Evolutionary conservation across 257 asterid genomes (phyloP).

Genomic region (Solanum ossicruentum): DNA sequence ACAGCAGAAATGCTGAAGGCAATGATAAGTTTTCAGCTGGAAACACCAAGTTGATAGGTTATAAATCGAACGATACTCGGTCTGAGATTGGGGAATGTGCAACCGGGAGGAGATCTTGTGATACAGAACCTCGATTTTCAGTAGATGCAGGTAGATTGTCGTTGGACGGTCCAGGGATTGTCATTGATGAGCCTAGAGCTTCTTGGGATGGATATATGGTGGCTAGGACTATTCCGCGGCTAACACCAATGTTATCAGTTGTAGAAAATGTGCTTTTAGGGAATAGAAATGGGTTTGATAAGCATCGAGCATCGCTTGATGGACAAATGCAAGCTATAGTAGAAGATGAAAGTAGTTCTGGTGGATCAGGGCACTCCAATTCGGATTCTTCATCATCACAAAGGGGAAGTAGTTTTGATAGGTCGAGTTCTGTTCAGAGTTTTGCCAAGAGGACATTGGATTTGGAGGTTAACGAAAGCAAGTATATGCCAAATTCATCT

Average conservation of each 20-base stretch:
- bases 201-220: slow-evolving; percentile 98
- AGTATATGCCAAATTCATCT: slow-evolving; percentile 16
- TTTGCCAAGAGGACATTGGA: slow-evolving; percentile 44
- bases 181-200: slow-evolving; percentile 86
- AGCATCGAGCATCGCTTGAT: slow-evolving; percentile 54
- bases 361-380: slow-evolving; percentile 63
- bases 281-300: slow-evolving; percentile 31
- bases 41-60: neutral
- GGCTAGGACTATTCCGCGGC: slow-evolving; percentile 77
- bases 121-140: slow-evolving; percentile 49
- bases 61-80: slow-evolving; percentile 20
- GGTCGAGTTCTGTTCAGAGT: slow-evolving; percentile 80
- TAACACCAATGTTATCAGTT: slow-evolving; percentile 72
- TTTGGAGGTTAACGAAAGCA: slow-evolving; percentile 36
- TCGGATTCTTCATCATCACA: slow-evolving; percentile 83
- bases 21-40: slow-evolving; percentile 1
- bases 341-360: slow-evolving; percentile 73
- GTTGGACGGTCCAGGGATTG: slow-evolving; percentile 15
- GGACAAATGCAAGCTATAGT: slow-evolving; percentile 81
- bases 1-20: slow-evolving; percentile 1
- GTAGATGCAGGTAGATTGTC: slow-evolving; percentile 39
- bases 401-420: slow-evolving; percentile 74
- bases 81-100: slow-evolving; percentile 25
- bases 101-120: slow-evolving; percentile 61
- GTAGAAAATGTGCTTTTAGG: slow-evolving; percentile 51